Evolutionary conservation across 169 alveolate genomes (phyloP), one percentile per base, ranked within the genome.

Genomic region (Plasmodium gaboni): DNA sequence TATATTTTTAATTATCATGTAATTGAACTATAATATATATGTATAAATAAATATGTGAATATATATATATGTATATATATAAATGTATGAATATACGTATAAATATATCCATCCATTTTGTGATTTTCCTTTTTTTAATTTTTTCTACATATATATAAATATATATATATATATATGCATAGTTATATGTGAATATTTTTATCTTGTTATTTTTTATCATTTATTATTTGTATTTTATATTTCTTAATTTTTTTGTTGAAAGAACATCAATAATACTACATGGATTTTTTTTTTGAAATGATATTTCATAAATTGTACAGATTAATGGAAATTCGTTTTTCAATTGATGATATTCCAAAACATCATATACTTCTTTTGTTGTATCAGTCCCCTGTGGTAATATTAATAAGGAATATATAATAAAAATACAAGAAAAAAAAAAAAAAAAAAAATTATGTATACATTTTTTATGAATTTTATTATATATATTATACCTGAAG

Each of bases 401-500:
- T 17, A 61, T 17, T 22, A 61, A 22, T 61, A 59, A 15, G 22
- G 13, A 24, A 22, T 22, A 19, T 24, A 61, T 61, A 61, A 12
- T 17, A 12, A 55, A 55, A 12, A 55, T 12, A 55, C 22, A 55
- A 17, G 3, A 55, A 12, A 55, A 55, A 17, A 13, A 12, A 55
- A 22, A 55, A 55, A n/a, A 57, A 57, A 17, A 10, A 8, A 15
- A 15, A 60, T 2, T 12, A 28, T 65, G 2, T 6, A 38, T 12
- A 64, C 15, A 64, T 64, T 9, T 22, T 22, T 22, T 64, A 22
- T 7, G 24, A 64, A 32, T 2, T 32, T 65, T 28, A 28, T 38
- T 67, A 13, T 38, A 17, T 15, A 38, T 38, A 26, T 24, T 71
- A 51, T 88, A 93, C 96, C 93, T 96, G 97, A 55, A 97, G 95